Percentiles rank a stretch among this genome's conserved stretches.
These are phyloP conservation scores for Marasmius fiardii DNA, from an alignment of 1,284 basidiomycete species.

Conservation along the genomic window DNA sequence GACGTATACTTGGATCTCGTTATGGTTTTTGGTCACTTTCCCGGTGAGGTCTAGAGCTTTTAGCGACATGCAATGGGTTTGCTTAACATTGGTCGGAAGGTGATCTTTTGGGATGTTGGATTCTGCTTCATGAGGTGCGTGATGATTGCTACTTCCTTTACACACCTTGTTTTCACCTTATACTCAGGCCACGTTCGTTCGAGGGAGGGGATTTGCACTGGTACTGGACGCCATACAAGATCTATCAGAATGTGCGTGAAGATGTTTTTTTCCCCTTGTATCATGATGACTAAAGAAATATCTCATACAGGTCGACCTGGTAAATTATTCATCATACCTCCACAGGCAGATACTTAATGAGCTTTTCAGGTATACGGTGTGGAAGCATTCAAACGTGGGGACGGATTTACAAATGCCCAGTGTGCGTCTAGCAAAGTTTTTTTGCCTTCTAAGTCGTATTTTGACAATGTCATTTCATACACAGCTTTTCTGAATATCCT, in stretches of 20 bases:
- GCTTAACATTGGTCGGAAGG: background rate
- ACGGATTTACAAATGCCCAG: slow-evolving; percentile 6
- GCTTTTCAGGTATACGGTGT: slow-evolving; percentile 4
- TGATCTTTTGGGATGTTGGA: slow-evolving; percentile 8
- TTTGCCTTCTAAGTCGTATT: background rate
- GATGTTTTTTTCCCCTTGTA: background rate
- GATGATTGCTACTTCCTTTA: too few species aligned
- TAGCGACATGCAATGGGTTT: background rate
- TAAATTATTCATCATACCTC: background rate
- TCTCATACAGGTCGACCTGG: background rate
- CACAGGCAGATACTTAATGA: background rate
- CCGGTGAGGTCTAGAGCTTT: background rate
- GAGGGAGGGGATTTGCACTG: slow-evolving; percentile 7
- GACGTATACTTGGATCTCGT: background rate
- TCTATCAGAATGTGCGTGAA: slow-evolving; percentile 2
- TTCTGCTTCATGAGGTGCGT: slow-evolving; percentile 8
- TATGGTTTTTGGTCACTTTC: background rate
- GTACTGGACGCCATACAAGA: slow-evolving; percentile 6
- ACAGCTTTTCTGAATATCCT: slow-evolving; percentile 25
- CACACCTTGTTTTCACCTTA: background rate
- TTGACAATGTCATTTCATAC: background rate
- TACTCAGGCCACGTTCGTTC: slow-evolving; percentile 2
- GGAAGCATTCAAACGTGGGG: background rate
- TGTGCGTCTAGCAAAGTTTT: background rate
- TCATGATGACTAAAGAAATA: background rate